Evolutionary conservation across 257 asterid species (phyloP).

Genomic region (Nicotiana sylvestris): DNA sequence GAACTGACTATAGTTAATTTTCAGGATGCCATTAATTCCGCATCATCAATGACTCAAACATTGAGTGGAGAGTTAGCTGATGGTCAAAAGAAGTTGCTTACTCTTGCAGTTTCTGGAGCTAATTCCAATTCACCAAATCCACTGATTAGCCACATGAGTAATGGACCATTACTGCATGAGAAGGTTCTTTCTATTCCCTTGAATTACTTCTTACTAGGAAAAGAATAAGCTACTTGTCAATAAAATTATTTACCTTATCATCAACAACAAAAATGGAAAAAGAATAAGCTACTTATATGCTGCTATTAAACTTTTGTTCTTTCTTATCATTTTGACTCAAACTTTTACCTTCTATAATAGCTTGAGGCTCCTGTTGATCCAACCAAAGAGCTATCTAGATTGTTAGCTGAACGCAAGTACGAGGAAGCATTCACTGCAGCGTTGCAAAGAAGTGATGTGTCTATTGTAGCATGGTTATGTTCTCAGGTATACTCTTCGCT

Average conservation of each 20-base stretch:
- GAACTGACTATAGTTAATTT: constrained; percentile 4
- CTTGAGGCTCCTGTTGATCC: constrained; percentile 86
- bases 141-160: constrained; percentile 62
- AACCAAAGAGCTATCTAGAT: constrained; percentile 84
- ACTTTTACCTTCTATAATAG: constrained; percentile 27
- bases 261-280: no score
- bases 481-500: constrained; percentile 60
- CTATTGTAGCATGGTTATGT: constrained; percentile 85
- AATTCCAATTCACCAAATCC: constrained; percentile 57
- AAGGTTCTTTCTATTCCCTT: constrained; percentile 42
- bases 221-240: neutral
- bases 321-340: neutral
- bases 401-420: constrained; percentile 68
- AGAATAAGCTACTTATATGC: neutral
- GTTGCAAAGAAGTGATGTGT: constrained; percentile 81
- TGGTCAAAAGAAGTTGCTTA: constrained; percentile 81
- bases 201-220: constrained; percentile 1
- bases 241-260: no score
- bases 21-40: constrained; percentile 87
- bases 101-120: constrained; percentile 34
- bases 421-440: constrained; percentile 91
- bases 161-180: constrained; percentile 88
- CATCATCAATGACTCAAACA: constrained; percentile 80
- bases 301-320: neutral
- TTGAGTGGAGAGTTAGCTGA: constrained; percentile 79